A percentile compares a stretch with the other conserved stretches of the same genome.
Evolutionary conservation across 2,329 filamentous ascomycete genomes (phyloP).

Genomic region (Venturia carpophila): DNA sequence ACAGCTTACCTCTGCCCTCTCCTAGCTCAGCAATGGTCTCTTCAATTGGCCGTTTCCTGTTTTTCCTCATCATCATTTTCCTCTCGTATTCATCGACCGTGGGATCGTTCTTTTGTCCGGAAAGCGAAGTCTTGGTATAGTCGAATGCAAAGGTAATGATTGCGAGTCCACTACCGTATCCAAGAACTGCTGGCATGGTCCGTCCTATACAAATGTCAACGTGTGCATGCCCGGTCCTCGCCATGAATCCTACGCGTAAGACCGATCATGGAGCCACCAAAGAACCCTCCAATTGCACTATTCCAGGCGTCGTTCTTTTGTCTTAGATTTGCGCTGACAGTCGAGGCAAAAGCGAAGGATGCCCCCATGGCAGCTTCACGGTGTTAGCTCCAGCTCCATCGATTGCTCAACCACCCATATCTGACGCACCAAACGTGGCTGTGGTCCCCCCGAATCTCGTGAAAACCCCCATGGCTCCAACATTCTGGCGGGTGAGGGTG

Average conservation of each 20-base stretch:
- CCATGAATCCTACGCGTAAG: constrained; percentile 31
- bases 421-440: constrained; percentile 53
- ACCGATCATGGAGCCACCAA: constrained; percentile 65
- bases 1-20: constrained; percentile 69
- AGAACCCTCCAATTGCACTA: constrained; percentile 65
- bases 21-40: constrained; percentile 76
- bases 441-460: constrained; percentile 70
- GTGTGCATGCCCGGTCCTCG: not conserved
- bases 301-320: constrained; percentile 76
- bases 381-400: constrained; percentile 21
- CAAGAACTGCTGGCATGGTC: constrained; percentile 62
- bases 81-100: constrained; percentile 66
- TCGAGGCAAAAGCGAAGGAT: constrained; percentile 69
- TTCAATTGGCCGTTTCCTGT: constrained; percentile 64
- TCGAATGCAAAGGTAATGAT: constrained; percentile 56
- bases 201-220: constrained; percentile 38
- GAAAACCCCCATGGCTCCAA: constrained; percentile 73
- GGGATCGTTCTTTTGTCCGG: constrained; percentile 39
- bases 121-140: constrained; percentile 56
- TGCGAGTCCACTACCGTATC: constrained; percentile 55
- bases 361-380: constrained; percentile 60
- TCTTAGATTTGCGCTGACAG: constrained; percentile 74
- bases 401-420: not conserved
- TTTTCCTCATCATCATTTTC: constrained; percentile 66
- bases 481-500: constrained; percentile 72